Evolutionary conservation across 2,329 filamentous ascomycete species (phyloP).

Genomic region (Stagonosporopsis chrysanthemi): DNA sequence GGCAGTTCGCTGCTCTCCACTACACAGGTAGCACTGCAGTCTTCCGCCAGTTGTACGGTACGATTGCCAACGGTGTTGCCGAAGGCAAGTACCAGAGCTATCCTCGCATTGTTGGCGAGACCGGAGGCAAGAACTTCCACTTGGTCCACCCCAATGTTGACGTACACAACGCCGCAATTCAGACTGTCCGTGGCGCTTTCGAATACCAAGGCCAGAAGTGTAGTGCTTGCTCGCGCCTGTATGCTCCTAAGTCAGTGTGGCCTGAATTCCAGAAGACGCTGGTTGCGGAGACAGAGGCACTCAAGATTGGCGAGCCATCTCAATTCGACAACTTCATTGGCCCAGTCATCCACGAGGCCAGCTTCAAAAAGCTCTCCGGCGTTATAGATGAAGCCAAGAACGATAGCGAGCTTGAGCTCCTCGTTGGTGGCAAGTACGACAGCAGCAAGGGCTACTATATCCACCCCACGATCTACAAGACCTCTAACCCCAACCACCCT

Average conservation of each 20-base stretch:
- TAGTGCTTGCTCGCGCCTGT: constrained; percentile 81
- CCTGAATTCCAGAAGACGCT: constrained; percentile 73
- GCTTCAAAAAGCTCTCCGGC: constrained; percentile 79
- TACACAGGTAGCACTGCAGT: constrained; percentile 93
- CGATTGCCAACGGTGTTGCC: constrained; percentile 82
- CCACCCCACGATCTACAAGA: constrained; percentile 81
- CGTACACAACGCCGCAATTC: constrained; percentile 77
- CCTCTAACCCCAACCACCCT: constrained; percentile 75
- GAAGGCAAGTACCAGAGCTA: constrained; percentile 85
- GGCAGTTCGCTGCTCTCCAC: constrained; percentile 87
- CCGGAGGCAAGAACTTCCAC: constrained; percentile 94
- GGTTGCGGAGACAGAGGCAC: constrained; percentile 70
- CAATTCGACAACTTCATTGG: constrained; percentile 82
- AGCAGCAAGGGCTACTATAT: constrained; percentile 82
- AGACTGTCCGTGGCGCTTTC: constrained; percentile 86
- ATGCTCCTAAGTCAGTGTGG: constrained; percentile 79
- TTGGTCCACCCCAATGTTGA: constrained; percentile 80
- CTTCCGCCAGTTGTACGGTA: constrained; percentile 86
- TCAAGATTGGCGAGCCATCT: constrained; percentile 75
- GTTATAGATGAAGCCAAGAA: constrained; percentile 83
- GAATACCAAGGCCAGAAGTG: constrained; percentile 94
- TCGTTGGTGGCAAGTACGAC: constrained; percentile 80
- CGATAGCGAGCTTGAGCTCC: constrained; percentile 74
- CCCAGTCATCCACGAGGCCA: constrained; percentile 82
- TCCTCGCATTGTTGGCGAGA: constrained; percentile 88